Evolutionary conservation across 352 stramenopile species (phyloP).

Genomic region (Phytopythium delawarense): DNA sequence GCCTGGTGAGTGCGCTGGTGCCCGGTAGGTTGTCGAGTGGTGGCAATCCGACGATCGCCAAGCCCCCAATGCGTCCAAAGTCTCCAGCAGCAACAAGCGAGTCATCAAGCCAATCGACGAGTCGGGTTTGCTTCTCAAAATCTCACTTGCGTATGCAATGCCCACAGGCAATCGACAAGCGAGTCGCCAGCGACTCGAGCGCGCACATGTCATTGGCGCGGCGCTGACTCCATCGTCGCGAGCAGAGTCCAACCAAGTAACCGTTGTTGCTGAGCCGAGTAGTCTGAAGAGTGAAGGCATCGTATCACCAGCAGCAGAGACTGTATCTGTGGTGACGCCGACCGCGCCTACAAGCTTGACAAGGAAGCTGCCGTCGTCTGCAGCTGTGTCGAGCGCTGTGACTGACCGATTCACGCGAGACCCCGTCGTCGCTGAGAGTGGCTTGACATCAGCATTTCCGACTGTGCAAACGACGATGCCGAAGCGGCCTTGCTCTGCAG

Average conservation of each 20-base stretch:
- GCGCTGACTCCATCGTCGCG: background rate
- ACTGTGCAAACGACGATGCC: too few species aligned
- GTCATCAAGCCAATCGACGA: background rate
- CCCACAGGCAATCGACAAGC: conserved; percentile 21
- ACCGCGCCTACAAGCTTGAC: background rate
- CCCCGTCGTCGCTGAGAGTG: background rate
- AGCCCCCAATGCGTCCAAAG: conserved; percentile 38
- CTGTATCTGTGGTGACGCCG: background rate
- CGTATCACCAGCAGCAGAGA: background rate
- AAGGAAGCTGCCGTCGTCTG: conserved; percentile 5
- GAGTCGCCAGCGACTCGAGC: conserved; percentile 36
- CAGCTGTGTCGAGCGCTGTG: background rate
- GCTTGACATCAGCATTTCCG: background rate
- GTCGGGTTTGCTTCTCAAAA: background rate
- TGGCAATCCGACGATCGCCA: conserved; percentile 1
- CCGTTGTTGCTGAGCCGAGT: background rate
- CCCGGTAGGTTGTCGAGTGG: background rate
- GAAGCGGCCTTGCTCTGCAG: conserved; percentile 4
- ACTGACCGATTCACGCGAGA: background rate
- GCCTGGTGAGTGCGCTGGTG: background rate
- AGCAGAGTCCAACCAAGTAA: background rate
- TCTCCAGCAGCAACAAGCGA: conserved; percentile 19
- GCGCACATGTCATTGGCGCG: conserved; percentile 13
- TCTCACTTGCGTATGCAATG: background rate
- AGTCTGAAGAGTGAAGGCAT: conserved; percentile 17